Percentiles rank a stretch among this genome's conserved stretches.
phyloP scores from a whole-genome alignment of 225 moss, liverwort and hornwort genomes.

The Lunularia cruciata region DNA sequence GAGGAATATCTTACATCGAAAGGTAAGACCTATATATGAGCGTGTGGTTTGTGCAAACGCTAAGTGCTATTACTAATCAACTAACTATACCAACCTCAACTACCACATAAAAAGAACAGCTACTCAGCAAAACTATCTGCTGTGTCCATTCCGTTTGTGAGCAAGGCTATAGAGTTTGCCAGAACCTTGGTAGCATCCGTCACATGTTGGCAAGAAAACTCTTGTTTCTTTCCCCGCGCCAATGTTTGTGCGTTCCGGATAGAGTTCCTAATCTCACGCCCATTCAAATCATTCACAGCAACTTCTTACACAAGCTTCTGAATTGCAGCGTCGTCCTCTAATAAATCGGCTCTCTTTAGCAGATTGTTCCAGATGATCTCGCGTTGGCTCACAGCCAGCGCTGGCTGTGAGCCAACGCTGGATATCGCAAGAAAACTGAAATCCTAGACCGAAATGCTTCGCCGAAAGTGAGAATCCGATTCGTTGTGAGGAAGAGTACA shows the following conservation, averaged over 20 bases:
- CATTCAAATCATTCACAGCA: constrained; percentile 39
- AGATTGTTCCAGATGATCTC: constrained; percentile 40
- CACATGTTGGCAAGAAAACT: constrained; percentile 16
- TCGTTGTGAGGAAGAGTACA: constrained; percentile 51
- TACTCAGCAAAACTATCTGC: too few relatives aligned
- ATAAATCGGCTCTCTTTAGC: constrained; percentile 29
- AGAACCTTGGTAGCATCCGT: neutral
- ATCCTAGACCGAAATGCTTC: constrained; percentile 56
- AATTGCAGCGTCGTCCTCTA: neutral
- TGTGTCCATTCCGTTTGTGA: too few relatives aligned
- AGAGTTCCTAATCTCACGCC: constrained; percentile 56
- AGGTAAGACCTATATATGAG: too few relatives aligned
- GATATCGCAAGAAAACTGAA: constrained; percentile 49
- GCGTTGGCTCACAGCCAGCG: too few relatives aligned
- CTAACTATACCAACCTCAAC: too few relatives aligned
- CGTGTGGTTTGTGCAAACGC: too few relatives aligned
- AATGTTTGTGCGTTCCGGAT: constrained; percentile 41
- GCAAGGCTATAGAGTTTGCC: neutral
- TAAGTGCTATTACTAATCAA: too few relatives aligned
- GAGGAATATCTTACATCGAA: too few relatives aligned
- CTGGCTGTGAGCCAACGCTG: constrained; percentile 17
- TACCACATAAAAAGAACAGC: too few relatives aligned
- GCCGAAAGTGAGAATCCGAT: constrained; percentile 45
- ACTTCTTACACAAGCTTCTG: constrained; percentile 11
- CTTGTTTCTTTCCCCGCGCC: constrained; percentile 32